Conservation (phyloP, 805 yeast genomes). For the Soucietia sequanensis region DNA sequence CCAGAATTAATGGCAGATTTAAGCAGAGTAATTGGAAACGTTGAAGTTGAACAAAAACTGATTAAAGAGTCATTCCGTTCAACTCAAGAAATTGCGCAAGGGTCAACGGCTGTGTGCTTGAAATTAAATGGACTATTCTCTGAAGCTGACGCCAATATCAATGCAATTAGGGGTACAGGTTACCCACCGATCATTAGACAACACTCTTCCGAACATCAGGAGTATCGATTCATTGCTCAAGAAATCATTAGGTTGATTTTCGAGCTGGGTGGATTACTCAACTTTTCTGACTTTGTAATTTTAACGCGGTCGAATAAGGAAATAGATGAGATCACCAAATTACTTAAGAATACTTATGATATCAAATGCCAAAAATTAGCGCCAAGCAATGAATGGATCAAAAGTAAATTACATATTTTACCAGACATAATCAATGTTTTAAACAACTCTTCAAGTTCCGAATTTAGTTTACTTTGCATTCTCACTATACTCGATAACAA, state of each 20-base stretch:
- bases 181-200: slow-evolving; percentile 21
- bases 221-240: slow-evolving; percentile 39
- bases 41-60: slow-evolving; percentile 24
- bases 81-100: slow-evolving; percentile 53
- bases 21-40: too few species aligned
- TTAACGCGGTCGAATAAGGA: slow-evolving; percentile 54
- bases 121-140: slow-evolving; percentile 5
- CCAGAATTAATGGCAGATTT: slow-evolving; percentile 29
- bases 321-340: slow-evolving; percentile 35
- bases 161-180: slow-evolving; percentile 16
- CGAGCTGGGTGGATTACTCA: slow-evolving; percentile 41
- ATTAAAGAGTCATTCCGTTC: slow-evolving; percentile 59
- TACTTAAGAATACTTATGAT: slow-evolving; percentile 36
- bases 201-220: slow-evolving; percentile 27
- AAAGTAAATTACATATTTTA: slow-evolving; percentile 41
- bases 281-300: slow-evolving; percentile 51
- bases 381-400: slow-evolving; percentile 52
- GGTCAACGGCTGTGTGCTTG: slow-evolving; percentile 32
- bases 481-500: slow-evolving; percentile 24
- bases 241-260: slow-evolving; percentile 45
- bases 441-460: slow-evolving; percentile 28
- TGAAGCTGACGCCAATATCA: slow-evolving; percentile 1
- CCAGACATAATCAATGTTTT: slow-evolving; percentile 50
- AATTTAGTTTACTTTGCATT: slow-evolving; percentile 29
- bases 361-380: slow-evolving; percentile 44